Evolutionary conservation across 1,284 basidiomycete genomes (phyloP).

Genomic region (Rhodofomes roseus): DNA sequence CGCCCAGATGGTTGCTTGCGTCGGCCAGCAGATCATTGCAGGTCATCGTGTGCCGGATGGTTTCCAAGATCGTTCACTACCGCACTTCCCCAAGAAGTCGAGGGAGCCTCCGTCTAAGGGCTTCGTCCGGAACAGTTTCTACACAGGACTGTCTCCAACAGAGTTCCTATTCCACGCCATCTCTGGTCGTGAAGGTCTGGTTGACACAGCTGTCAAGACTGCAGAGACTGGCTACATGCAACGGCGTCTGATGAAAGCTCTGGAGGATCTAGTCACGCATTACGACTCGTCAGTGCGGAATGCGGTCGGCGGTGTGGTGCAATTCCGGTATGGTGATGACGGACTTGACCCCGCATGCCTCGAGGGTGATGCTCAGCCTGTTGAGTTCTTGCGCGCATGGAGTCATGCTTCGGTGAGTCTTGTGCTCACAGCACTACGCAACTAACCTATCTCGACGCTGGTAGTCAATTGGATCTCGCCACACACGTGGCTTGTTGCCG

Average conservation of each 20-base stretch:
- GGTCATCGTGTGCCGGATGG: conserved; percentile 98
- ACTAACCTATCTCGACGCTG: not conserved
- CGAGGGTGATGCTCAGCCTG: conserved; percentile 91
- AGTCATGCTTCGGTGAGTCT: conserved; percentile 75
- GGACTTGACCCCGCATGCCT: conserved; percentile 95
- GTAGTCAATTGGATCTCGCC: conserved; percentile 61
- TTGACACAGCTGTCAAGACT: conserved; percentile 99
- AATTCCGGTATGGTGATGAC: conserved; percentile 97
- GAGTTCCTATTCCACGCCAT: conserved; percentile 99
- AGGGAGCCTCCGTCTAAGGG: conserved; percentile 97
- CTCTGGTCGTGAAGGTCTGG: conserved; percentile 96
- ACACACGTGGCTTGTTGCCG: conserved; percentile 72
- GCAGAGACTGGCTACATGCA: conserved; percentile 99
- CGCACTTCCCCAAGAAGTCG: conserved; percentile 98
- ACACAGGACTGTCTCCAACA: conserved; percentile 89
- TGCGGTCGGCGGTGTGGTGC: conserved; percentile 94
- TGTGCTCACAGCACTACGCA: not conserved
- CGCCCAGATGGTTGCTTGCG: conserved; percentile 99
- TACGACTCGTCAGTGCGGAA: conserved; percentile 98
- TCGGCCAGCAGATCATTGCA: conserved; percentile 98
- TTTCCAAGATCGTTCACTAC: conserved; percentile 98
- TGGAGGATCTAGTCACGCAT: conserved; percentile 96
- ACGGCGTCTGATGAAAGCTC: conserved; percentile 96
- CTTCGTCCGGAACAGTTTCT: conserved; percentile 98
- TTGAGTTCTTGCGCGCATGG: conserved; percentile 89